Conservation (phyloP, 768 basidiomycete species). For the Suillus clintonianus region DNA sequence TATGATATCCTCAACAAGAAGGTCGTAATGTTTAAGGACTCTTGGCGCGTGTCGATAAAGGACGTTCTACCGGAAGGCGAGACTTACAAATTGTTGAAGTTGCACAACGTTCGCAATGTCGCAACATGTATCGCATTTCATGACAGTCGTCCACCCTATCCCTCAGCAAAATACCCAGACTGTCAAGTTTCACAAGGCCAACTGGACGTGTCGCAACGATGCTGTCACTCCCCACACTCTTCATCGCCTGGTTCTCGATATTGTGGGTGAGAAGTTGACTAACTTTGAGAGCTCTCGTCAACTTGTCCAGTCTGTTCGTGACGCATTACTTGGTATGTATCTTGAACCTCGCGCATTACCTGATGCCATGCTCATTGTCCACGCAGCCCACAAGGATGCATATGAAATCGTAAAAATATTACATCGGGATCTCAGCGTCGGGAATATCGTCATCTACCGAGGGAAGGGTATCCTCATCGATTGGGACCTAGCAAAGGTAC, state of each 20-base stretch:
- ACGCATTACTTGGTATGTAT: not conserved
- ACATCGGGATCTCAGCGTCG: constrained; percentile 3
- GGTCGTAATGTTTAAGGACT: constrained; percentile 7
- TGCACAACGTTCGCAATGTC: not conserved
- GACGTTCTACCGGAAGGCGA: constrained; percentile 3
- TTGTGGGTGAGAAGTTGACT: not conserved
- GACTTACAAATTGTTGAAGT: not conserved
- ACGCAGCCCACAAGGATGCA: constrained; percentile 2
- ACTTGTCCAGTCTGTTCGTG: constrained; percentile 2
- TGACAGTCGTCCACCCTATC: not conserved
- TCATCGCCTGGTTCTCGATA: not conserved
- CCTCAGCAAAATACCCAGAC: constrained; percentile 2
- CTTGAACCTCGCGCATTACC: not conserved
- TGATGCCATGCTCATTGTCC: not conserved
- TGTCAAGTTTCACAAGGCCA: not conserved
- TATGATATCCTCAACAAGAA: not conserved
- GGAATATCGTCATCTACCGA: constrained; percentile 2
- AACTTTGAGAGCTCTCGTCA: not conserved
- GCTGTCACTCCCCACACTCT: constrained; percentile 1
- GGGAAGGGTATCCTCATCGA: constrained; percentile 1
- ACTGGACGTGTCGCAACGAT: not conserved
- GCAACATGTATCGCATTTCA: not conserved
- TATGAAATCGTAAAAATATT: not conserved
- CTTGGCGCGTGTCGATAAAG: not conserved
- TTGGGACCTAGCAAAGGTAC: constrained; percentile 6